A percentile compares a stretch with the other conserved stretches of the same genome.
Conservation (phyloP, 352 stramenopile genomes). For the Globisporangium irregulare region DNA sequence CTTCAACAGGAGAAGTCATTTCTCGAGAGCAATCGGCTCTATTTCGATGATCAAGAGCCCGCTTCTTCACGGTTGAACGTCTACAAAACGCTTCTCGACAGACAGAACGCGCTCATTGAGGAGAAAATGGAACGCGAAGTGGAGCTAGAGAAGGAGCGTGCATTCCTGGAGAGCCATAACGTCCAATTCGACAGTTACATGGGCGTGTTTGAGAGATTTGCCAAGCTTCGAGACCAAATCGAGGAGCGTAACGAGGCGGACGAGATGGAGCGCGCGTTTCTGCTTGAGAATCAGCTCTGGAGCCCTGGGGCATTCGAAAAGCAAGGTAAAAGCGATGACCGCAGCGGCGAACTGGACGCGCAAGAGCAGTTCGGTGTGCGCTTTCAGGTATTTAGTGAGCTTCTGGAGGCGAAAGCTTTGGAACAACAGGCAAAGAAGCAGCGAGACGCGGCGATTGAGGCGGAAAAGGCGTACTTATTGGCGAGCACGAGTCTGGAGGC, state of each 20-base stretch:
- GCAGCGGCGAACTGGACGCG: conserved; percentile 3
- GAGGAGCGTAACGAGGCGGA: conserved; percentile 6
- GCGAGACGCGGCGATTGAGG: background rate
- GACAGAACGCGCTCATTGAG: conserved; percentile 48
- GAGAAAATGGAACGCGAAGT: conserved; percentile 59
- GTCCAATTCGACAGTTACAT: conserved; percentile 20
- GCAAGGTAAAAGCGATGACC: background rate
- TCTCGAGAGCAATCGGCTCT: conserved; percentile 11
- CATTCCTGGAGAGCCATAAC: conserved; percentile 28
- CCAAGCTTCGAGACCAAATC: conserved; percentile 17
- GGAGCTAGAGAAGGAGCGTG: conserved; percentile 27
- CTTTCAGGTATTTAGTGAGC: conserved; percentile 15
- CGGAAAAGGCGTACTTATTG: conserved; percentile 12
- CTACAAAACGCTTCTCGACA: conserved; percentile 42
- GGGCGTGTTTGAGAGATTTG: conserved; percentile 23
- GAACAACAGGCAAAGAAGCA: conserved; percentile 12
- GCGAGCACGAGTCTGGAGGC: background rate
- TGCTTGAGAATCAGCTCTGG: conserved; percentile 14
- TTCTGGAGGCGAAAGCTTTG: background rate
- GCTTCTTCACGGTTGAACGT: conserved; percentile 30
- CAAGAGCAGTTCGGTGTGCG: conserved; percentile 19
- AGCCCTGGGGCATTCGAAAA: background rate
- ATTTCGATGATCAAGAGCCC: conserved; percentile 13
- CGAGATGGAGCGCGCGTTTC: conserved; percentile 16
- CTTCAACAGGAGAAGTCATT: conserved; percentile 18